Evolutionary conservation across 768 basidiomycete species (phyloP).

Genomic region (Suillus fuscotomentosus): DNA sequence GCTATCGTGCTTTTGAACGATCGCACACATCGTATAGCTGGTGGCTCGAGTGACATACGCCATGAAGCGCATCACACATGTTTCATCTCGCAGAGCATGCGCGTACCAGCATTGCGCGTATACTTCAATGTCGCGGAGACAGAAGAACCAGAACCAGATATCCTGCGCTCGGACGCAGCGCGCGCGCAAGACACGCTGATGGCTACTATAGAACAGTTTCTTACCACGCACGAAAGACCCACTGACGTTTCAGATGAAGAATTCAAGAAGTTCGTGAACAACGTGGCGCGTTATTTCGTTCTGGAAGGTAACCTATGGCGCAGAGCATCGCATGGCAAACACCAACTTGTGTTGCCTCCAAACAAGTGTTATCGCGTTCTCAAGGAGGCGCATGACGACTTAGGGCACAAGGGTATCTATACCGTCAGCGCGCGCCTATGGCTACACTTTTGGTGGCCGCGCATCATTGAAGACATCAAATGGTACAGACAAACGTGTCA

Average conservation of each 20-base stretch:
- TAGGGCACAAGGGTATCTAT: constrained; percentile 8
- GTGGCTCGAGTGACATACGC: no score
- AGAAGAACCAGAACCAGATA: no score
- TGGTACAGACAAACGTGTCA: neutral
- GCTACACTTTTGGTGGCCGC: neutral
- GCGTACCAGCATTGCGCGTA: no score
- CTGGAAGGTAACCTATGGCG: neutral
- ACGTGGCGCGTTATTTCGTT: neutral
- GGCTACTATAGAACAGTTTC: no score
- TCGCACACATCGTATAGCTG: no score
- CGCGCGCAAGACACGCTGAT: no score
- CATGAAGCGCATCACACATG: no score
- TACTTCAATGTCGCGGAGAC: no score
- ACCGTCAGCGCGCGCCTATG: neutral
- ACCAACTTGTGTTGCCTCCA: neutral
- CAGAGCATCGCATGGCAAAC: accelerated
- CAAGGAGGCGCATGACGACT: neutral
- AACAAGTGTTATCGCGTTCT: neutral
- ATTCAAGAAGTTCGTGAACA: neutral
- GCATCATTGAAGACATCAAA: neutral
- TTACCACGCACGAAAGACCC: no score
- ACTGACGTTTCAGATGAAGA: no score
- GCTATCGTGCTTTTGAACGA: accelerated
- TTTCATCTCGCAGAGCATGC: no score
- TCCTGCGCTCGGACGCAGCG: no score